Base-by-base conservation (phyloP, 768 basidiomycete species). In the Gloeostereum incarnatum region DNA sequence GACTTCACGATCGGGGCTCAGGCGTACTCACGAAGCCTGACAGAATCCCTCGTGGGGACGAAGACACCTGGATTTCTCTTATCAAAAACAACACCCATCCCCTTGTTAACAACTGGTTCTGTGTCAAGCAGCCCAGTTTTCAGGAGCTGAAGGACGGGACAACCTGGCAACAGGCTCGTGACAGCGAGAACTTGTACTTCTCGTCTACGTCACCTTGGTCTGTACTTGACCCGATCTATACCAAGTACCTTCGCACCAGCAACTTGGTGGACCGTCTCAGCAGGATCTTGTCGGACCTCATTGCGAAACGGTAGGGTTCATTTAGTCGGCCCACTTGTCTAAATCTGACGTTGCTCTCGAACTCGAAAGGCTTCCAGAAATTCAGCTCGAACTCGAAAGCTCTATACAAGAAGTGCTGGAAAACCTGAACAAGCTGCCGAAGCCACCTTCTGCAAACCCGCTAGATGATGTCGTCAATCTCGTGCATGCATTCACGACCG, bases 1-100 rank as follows among this genome's bases (percentile, higher is more conserved):
- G 32, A n/a, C 32, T 8, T 29, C 14, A 8, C 14, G 26, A 14
- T 29, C 26, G 26, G 8, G 8, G 26, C 9, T 29, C 41, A 82
- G 82, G 81, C 33, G 79, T 84, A 13, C 63, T 84, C 14, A 88
- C 82, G 0, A 86, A 88, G 45, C 80, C 81, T 0, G 83, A 83
- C 45, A 71, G 78, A 6, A 81, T 78, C 40, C 71, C 71, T 0
- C 35, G 51, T 1, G 76, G 73, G 0, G 73, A 78, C 22, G 74
- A 77, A 37, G 53, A 53, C 1, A 54, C 47, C 2, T 86, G 83
- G 84, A 41, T 82, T 2, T 54, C 55, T 0, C 69, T 74, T 43
- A 71, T 82, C 24, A 57, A 68, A 5, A 74, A 77, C 42, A 75
- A 78, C 20, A 62, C 59, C 5, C 63, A 73, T 41, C 45, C 62